Conservation (phyloP, 2,329 filamentous ascomycete genomes). For the Aspergillus sojae region DNA sequence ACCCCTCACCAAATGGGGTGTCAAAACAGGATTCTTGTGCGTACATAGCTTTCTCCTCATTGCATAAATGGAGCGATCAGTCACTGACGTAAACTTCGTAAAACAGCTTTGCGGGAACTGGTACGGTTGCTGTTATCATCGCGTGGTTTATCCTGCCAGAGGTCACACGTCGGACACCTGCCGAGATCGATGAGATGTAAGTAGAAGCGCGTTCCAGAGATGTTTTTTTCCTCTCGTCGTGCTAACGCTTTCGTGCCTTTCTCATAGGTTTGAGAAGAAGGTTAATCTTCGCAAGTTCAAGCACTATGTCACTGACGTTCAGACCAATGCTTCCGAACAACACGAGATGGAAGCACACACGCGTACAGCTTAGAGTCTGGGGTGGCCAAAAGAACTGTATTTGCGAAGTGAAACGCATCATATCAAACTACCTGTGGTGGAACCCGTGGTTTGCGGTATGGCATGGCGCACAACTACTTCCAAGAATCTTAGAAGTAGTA, state of each 20-base stretch:
- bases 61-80: neutral
- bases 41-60: conserved; percentile 12
- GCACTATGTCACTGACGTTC: conserved; percentile 39
- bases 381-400: neutral
- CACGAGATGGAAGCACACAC: neutral
- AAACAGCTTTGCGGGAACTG: conserved; percentile 38
- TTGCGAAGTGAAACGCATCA: neutral
- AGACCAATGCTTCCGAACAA: conserved; percentile 21
- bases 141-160: conserved; percentile 56
- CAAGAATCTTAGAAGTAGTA: too few relatives aligned
- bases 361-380: neutral
- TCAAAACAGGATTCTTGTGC: conserved; percentile 51
- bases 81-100: neutral
- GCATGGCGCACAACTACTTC: too few relatives aligned
- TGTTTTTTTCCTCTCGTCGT: neutral
- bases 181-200: conserved; percentile 52
- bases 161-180: conserved; percentile 52
- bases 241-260: neutral
- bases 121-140: conserved; percentile 32
- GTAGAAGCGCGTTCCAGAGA: conserved; percentile 16
- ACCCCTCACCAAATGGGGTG: conserved; percentile 40
- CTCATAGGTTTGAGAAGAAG: conserved; percentile 38
- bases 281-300: conserved; percentile 42
- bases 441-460: too few relatives aligned
- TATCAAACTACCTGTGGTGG: neutral